A percentile compares a stretch with the other conserved stretches of the same genome.
Evolutionary conservation across 352 stramenopile genomes (phyloP).

Genomic region (Plasmopara viticola): DNA sequence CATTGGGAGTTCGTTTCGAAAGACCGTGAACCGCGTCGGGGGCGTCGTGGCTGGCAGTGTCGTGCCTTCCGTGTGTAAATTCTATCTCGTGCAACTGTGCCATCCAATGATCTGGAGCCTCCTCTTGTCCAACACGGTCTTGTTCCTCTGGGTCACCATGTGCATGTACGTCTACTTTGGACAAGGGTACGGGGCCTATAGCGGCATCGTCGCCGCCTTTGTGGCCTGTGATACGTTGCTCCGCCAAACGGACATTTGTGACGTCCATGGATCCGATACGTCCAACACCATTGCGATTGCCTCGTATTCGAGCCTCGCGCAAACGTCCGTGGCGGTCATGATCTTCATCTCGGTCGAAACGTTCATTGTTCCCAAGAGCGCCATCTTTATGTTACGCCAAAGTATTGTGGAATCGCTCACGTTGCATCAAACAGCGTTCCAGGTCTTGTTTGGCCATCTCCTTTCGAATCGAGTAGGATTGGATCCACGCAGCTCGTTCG

Average conservation of each 20-base stretch:
- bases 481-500: no score
- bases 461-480: no score
- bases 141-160: slow-evolving; percentile 48
- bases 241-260: slow-evolving; percentile 46
- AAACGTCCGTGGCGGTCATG: slow-evolving; percentile 70
- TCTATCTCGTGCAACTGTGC: no score
- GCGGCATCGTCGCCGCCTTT: slow-evolving; percentile 56
- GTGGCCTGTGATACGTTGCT: slow-evolving; percentile 56
- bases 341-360: slow-evolving; percentile 38
- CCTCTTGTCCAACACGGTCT: slow-evolving; percentile 32
- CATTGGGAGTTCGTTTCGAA: slow-evolving; percentile 63
- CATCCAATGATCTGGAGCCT: slow-evolving; percentile 8
- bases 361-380: no score
- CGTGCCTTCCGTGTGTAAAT: slow-evolving; percentile 23
- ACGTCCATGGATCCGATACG: slow-evolving; percentile 22
- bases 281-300: slow-evolving; percentile 41
- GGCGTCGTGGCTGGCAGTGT: slow-evolving; percentile 71
- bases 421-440: no score
- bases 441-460: no score
- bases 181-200: slow-evolving; percentile 51
- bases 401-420: no score
- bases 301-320: slow-evolving; percentile 64
- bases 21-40: slow-evolving; percentile 70
- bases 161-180: slow-evolving; percentile 67
- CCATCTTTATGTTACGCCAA: no score